Evolutionary conservation across 169 alveolate species (phyloP), one percentile per base, ranked within the genome.

Genomic region (Eimeria necatrix): DNA sequence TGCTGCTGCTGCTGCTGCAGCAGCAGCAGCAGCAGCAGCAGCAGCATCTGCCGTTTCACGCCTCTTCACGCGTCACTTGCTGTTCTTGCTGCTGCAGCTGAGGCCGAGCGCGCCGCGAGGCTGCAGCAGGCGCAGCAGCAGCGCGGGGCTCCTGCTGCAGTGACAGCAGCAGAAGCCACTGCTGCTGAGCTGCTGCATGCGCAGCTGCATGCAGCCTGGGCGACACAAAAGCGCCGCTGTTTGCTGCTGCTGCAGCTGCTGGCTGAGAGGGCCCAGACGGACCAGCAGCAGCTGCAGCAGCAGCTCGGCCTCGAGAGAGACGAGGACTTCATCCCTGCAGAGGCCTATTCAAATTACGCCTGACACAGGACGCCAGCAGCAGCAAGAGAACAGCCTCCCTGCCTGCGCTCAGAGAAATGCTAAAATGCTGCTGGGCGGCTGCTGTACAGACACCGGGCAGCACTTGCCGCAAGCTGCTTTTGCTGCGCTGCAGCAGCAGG

Each of bases 241-340:
- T 32, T 91, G 64, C 73, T 59, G 20, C 85, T 91, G 41, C 24
- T 91, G 61, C 48, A 5, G 22, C 81, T 51, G n/a, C 87, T 91
- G 12, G 22, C 95, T 0, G 95, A 91, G 76, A 24, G 73, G 24
- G 52, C 85, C 64, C 91, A 85, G 64, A 18, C 73, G 8, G 68
- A 70, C 41, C 73, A 49, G 64, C 32, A 91, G n/a, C 85, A 76
- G 73, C 87, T 91, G 41, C 85, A 76, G 70, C 22, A 49, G 48
- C 56, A 59, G 22, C 84, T 91, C 6, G 95, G 95, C 22, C 85
- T 91, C 20, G 95, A 91, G 32, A 46, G 87, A 14, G 95, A 91
- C 56, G 95, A 91, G 51, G 95, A 91, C 64, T 91, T 41, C 85
- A 80, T 91, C 20, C 95, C 95, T 52, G 81, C 73, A 4, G 95